Base-by-base conservation (phyloP, 176 grass and related monocot genomes). In the Carex littledalei region DNA sequence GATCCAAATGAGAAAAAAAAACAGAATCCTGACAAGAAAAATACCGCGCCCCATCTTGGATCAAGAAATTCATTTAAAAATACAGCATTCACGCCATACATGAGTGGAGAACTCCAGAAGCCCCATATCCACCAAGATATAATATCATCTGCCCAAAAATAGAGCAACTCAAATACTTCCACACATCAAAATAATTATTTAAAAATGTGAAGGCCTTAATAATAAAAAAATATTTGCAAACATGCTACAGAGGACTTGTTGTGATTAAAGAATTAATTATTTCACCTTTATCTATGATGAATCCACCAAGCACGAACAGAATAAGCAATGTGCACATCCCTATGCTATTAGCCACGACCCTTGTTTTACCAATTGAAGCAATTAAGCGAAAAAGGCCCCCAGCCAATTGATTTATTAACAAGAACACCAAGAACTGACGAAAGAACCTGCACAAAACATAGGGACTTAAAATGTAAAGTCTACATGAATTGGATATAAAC, bases 91-190 rank as follows among this genome's bases (percentile, higher is more conserved):
- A 92, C 87, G 3, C 95, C 93, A 32, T 97, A 97, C 92, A 93
- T 93, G 83, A 97, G 72, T 43, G 95, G 95, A 87, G 95, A 97
- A 86, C 82, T 81, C 95, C 95, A 97, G 69, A 88, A 97, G 49
- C 82, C 91, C 95, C 95, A 97, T 70, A 93, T 94, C 95, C 95
- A 98, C 95, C 95, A 98, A 79, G 92, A 86, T 73, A 89, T 84
- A 73, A 98, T 90, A 80, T 98, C 93, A 87, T 86, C 95, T 98
- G 80, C 67, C 12, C 20, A 81, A 70, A 86, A 84, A 12, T 16
- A 53, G 69, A 65, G 54, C 2, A 50, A 12, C 47, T 50, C 47
- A 50, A 50, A 50, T 50, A 50, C 10, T 12, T 50, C 47, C 47
- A 50, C 63, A 89, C 21, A 32, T 31, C 12, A 20, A 69, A 52